Percentiles rank a stretch among this genome's conserved stretches.
Evolutionary conservation across 192 early-diverging fungal genomes (phyloP).

Genomic region (Rhizophlyctis rosea): DNA sequence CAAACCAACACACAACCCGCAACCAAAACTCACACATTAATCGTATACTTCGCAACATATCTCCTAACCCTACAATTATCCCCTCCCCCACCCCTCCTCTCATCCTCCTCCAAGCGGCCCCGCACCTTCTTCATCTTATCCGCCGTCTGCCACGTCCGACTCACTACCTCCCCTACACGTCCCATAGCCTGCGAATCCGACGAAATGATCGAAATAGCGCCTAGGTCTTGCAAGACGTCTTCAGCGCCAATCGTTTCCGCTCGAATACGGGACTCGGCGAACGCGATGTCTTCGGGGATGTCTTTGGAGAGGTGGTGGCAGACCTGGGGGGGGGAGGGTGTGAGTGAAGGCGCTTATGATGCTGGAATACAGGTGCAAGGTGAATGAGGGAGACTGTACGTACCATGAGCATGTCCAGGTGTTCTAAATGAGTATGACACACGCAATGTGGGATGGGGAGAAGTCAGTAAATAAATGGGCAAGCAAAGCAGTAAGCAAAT

Average conservation of each 20-base stretch:
- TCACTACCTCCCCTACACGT: slow-evolving; percentile 88
- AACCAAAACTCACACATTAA: slow-evolving; percentile 77
- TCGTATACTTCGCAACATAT: slow-evolving; percentile 96
- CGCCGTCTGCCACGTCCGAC: slow-evolving; percentile 93
- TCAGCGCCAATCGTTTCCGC: slow-evolving; percentile 97
- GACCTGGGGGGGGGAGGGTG: slow-evolving; percentile 37
- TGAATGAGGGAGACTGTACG: no score
- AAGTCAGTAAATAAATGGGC: no score
- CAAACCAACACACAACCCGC: neutral
- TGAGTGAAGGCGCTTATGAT: no score
- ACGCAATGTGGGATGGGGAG: no score
- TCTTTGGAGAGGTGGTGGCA: slow-evolving; percentile 93
- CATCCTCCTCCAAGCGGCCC: slow-evolving; percentile 27
- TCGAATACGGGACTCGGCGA: slow-evolving; percentile 94
- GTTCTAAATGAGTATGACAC: no score
- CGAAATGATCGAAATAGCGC: slow-evolving; percentile 92
- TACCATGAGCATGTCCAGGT: slow-evolving; percentile 96
- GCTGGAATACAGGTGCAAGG: no score
- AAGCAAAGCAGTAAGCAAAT: no score
- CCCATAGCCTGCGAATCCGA: slow-evolving; percentile 97
- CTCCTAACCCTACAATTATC: slow-evolving; percentile 89
- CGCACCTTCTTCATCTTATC: slow-evolving; percentile 90
- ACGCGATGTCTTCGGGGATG: slow-evolving; percentile 94
- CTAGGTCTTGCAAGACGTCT: slow-evolving; percentile 92
- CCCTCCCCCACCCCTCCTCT: slow-evolving; percentile 37